These are phyloP conservation scores for Entonaema liquescens DNA, from an alignment of 495 filamentous ascomycete genomes.

Conservation along the genomic window DNA sequence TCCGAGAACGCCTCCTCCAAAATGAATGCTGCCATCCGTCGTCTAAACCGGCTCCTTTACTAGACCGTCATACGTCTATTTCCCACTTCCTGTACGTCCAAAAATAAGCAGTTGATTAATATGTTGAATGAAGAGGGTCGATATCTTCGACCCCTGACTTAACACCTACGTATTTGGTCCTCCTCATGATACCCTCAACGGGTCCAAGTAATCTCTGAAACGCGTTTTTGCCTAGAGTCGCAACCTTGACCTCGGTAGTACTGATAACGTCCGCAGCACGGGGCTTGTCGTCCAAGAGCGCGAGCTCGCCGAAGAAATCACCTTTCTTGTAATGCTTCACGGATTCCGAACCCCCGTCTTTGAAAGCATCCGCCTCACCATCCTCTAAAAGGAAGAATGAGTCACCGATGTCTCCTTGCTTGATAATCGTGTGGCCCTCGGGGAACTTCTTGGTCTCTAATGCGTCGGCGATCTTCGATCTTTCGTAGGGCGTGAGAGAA, in stretches of 20 bases:
- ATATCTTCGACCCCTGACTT: constrained; percentile 61
- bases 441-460: constrained; percentile 89
- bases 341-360: constrained; percentile 66
- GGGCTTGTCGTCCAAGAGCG: constrained; percentile 90
- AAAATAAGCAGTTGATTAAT: constrained; percentile 9
- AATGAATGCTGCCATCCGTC: constrained; percentile 38
- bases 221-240: constrained; percentile 88
- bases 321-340: constrained; percentile 87
- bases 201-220: constrained; percentile 94
- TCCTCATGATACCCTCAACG: constrained; percentile 92
- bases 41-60: constrained; percentile 24
- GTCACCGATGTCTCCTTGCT: constrained; percentile 89
- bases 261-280: constrained; percentile 90
- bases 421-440: constrained; percentile 82
- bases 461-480: constrained; percentile 96
- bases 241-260: constrained; percentile 89
- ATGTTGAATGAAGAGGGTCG: constrained; percentile 57
- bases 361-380: constrained; percentile 88
- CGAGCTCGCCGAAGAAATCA: constrained; percentile 96
- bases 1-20: constrained; percentile 43
- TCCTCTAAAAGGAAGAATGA: constrained; percentile 92
- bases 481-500: constrained; percentile 86
- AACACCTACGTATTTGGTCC: constrained; percentile 67
- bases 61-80: constrained; percentile 31
- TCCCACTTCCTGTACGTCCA: constrained; percentile 9